Evolutionary conservation across 345 rosid species (phyloP).

Genomic region (Isatis tinctoria): DNA sequence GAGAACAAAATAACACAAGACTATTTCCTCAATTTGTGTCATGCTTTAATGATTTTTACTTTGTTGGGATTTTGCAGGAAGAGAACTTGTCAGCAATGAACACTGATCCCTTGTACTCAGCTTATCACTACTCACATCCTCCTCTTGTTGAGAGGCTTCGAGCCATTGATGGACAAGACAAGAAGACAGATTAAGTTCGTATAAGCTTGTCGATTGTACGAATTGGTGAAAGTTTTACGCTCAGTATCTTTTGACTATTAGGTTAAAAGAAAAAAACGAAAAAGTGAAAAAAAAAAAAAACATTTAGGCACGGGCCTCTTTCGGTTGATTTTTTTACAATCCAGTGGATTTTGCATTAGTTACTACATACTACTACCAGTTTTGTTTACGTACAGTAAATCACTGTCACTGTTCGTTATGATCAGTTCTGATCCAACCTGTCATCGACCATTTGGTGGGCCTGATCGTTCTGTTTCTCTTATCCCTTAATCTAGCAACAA

Average conservation of each 20-base stretch:
- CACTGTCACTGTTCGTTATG: neutral
- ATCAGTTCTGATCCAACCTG: neutral
- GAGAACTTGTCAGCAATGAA: constrained; percentile 97
- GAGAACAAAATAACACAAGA: neutral
- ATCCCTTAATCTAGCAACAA: neutral
- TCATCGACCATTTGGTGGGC: neutral
- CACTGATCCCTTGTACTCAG: constrained; percentile 96
- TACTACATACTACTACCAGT: neutral
- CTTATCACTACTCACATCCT: constrained; percentile 97
- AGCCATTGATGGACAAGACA: constrained; percentile 66
- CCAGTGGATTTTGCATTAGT: constrained; percentile 2
- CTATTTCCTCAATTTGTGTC: neutral
- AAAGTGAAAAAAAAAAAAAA: neutral
- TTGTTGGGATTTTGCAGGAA: constrained; percentile 49
- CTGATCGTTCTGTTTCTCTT: neutral
- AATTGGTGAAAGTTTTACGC: neutral
- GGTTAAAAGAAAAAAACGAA: neutral
- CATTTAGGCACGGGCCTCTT: constrained; percentile 5
- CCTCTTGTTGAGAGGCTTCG: constrained; percentile 92
- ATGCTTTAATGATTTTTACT: neutral
- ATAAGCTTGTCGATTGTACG: neutral
- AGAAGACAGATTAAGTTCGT: constrained; percentile 59
- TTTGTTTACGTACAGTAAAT: neutral
- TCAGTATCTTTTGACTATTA: constrained; percentile 1
- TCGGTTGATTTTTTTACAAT: constrained; percentile 8